Conservation (phyloP, 2,329 filamentous ascomycete genomes). For the Cladosporium sp. region DNA sequence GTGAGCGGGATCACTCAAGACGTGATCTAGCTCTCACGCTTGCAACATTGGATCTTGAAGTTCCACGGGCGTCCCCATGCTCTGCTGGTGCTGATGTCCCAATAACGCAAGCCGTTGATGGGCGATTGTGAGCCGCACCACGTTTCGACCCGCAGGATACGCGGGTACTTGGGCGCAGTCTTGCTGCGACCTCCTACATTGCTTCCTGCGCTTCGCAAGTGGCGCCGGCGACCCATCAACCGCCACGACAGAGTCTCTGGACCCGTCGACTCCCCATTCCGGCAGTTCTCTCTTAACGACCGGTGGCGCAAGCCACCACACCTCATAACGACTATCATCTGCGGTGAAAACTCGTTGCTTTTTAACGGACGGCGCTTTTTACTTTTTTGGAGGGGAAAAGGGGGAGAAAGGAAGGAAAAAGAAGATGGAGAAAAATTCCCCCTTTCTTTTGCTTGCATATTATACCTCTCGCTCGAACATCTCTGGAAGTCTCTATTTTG, state of each 20-base stretch:
- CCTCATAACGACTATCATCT: background rate
- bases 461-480: constrained; percentile 13
- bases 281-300: no score
- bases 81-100: background rate
- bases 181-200: background rate
- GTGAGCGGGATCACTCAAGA: background rate
- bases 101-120: background rate
- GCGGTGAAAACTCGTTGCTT: background rate
- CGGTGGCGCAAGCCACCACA: no score
- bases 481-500: background rate
- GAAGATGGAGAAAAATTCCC: constrained; percentile 4
- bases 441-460: background rate
- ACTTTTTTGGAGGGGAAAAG: background rate
- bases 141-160: background rate
- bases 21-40: background rate
- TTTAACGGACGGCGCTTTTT: constrained; percentile 4
- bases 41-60: background rate
- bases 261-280: no score
- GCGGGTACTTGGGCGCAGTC: background rate
- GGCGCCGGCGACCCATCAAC: no score
- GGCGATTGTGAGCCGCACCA: no score
- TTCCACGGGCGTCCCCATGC: background rate
- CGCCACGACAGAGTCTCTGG: no score
- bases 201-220: background rate
- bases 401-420: background rate